phyloP scores from a whole-genome alignment of 495 filamentous ascomycete species.

The Lasiosphaeris hirsuta region DNA sequence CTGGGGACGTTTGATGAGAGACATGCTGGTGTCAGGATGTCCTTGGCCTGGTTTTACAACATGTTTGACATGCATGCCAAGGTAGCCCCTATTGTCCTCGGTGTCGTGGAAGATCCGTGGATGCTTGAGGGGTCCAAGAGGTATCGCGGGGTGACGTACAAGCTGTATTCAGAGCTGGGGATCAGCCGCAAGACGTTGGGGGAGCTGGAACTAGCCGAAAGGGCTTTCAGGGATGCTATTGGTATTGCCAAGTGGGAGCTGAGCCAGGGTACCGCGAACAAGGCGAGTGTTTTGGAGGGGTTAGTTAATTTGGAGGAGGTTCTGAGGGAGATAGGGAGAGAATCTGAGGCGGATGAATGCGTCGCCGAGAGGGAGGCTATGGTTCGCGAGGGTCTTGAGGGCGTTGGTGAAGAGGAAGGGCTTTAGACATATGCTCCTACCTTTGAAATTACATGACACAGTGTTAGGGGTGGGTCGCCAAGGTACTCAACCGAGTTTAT shows the following conservation, averaged over 20 bases:
- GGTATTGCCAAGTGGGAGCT: constrained; percentile 1
- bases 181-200: background rate
- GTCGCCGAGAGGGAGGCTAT: constrained; percentile 2
- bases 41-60: constrained; percentile 10
- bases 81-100: background rate
- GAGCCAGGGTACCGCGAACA: background rate
- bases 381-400: constrained; percentile 4
- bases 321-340: constrained; percentile 5
- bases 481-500: too few species aligned
- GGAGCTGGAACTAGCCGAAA: background rate
- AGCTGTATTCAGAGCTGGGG: constrained; percentile 3
- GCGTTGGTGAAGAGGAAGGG: constrained; percentile 9
- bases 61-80: background rate
- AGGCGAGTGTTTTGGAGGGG: background rate
- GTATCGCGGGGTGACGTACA: background rate
- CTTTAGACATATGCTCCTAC: background rate
- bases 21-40: constrained; percentile 14
- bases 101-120: background rate
- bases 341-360: constrained; percentile 6
- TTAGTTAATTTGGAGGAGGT: constrained; percentile 8
- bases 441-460: too few species aligned
- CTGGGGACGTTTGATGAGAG: constrained; percentile 13
- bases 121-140: background rate
- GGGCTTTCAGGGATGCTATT: background rate
- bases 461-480: too few species aligned